phyloP scores from a whole-genome alignment of 192 early-diverging fungal genomes.

The Coemansia reversa region DNA sequence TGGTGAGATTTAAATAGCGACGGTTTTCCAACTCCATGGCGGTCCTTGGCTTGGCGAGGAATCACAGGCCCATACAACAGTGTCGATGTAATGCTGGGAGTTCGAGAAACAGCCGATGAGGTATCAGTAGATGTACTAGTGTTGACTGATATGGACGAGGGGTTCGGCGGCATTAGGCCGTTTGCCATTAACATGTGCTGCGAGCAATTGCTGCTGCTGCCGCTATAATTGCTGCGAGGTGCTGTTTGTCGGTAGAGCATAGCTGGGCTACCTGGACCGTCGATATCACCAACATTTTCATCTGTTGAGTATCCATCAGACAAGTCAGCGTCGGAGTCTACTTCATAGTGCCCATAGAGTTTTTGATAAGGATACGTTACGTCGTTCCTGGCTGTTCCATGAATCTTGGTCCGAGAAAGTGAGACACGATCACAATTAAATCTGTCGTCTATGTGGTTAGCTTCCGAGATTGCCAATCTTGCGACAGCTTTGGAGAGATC shows the following conservation, averaged over 20 bases:
- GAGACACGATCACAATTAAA: conserved; percentile 35
- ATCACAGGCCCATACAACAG: conserved; percentile 36
- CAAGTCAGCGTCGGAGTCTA: conserved; percentile 21
- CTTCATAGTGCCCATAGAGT: conserved; percentile 12
- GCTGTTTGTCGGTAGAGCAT: conserved; percentile 11
- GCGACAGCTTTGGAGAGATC: conserved; percentile 34
- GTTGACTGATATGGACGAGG: not conserved
- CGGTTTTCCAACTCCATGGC: conserved; percentile 6
- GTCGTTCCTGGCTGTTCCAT: not conserved
- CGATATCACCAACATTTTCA: conserved; percentile 8
- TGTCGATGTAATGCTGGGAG: conserved; percentile 23
- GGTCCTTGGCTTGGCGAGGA: conserved; percentile 27
- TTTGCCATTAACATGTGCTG: conserved; percentile 7
- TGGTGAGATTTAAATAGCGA: conserved; percentile 29
- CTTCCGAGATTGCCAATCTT: conserved; percentile 25
- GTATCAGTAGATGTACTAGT: conserved; percentile 14
- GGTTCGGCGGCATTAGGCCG: no score
- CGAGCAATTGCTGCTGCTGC: conserved; percentile 8
- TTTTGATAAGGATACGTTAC: conserved; percentile 23
- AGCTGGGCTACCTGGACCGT: not conserved
- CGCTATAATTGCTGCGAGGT: conserved; percentile 10
- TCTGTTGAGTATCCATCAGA: conserved; percentile 31
- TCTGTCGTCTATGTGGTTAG: conserved; percentile 29
- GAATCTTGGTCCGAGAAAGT: conserved; percentile 17
- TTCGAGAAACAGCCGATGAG: conserved; percentile 14